A percentile compares a stretch with the other conserved stretches of the same genome.
Conservation (phyloP, 495 filamentous ascomycete species). For the Aspergillus leporis region DNA sequence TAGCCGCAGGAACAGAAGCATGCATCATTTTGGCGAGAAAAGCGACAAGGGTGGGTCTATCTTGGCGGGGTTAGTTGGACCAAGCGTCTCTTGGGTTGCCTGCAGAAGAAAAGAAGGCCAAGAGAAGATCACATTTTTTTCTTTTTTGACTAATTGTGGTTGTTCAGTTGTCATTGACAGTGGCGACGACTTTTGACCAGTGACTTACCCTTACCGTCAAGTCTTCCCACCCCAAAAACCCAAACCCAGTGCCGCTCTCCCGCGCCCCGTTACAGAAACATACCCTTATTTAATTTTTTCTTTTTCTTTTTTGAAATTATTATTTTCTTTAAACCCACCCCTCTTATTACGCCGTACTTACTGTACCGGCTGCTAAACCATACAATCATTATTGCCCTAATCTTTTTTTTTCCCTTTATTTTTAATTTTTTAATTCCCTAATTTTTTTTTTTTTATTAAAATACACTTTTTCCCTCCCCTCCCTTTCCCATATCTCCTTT, state of each 20-base stretch:
- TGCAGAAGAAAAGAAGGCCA: conserved; percentile 25
- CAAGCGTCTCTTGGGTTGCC: conserved; percentile 22
- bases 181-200: conserved; percentile 17
- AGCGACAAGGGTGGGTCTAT: conserved; percentile 18
- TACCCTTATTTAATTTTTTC: conserved; percentile 9
- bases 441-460: conserved; percentile 18
- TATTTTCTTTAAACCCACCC: conserved; percentile 2
- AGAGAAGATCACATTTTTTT: conserved; percentile 19
- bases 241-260: conserved; percentile 21
- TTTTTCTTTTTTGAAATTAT: background rate
- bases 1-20: conserved; percentile 32
- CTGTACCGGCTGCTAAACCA: conserved; percentile 6
- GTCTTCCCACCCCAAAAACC: conserved; percentile 9
- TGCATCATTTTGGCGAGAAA: conserved; percentile 23
- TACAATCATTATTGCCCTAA: conserved; percentile 4
- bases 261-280: conserved; percentile 12
- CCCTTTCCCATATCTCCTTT: conserved; percentile 24
- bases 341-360: conserved; percentile 16
- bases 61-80: conserved; percentile 30
- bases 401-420: conserved; percentile 11
- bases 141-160: background rate
- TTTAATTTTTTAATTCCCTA: conserved; percentile 18
- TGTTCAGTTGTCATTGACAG: conserved; percentile 10
- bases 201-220: conserved; percentile 2
- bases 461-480: conserved; percentile 22